These are phyloP conservation scores for Aschersonia sp. DNA, from an alignment of 2,329 filamentous ascomycete species.

Conservation along the genomic window DNA sequence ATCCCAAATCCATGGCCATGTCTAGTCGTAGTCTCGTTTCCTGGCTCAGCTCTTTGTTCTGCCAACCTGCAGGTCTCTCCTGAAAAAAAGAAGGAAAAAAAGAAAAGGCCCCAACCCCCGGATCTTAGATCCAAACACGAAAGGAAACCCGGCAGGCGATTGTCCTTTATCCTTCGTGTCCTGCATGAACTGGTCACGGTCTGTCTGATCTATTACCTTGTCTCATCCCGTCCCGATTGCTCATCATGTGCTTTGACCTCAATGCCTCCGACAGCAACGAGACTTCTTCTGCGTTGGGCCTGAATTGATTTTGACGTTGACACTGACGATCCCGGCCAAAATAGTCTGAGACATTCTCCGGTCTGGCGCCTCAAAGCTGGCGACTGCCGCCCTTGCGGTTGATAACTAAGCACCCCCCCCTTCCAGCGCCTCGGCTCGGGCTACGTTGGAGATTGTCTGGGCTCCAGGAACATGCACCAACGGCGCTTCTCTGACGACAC, in stretches of 20 bases:
- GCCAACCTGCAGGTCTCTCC: too few species aligned
- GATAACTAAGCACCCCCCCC: not conserved
- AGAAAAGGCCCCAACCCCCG: too few species aligned
- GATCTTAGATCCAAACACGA: too few species aligned
- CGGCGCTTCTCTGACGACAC: not conserved
- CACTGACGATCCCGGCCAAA: not conserved
- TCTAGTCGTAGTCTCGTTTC: not conserved
- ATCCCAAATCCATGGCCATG: too few species aligned
- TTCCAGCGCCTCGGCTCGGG: not conserved
- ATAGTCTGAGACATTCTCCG: constrained; percentile 1
- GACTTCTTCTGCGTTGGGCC: not conserved
- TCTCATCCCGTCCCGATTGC: not conserved
- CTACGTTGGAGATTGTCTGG: not conserved
- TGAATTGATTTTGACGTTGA: not conserved
- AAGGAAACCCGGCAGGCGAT: not conserved
- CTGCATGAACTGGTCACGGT: not conserved
- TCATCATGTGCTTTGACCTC: not conserved
- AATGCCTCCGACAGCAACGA: not conserved
- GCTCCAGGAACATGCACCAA: constrained; percentile 1
- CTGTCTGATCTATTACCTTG: not conserved
- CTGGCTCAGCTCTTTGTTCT: not conserved
- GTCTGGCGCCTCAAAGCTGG: not conserved
- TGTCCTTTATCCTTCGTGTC: not conserved
- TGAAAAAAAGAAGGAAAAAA: too few species aligned
- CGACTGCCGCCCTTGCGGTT: not conserved